Percentiles rank a stretch among this genome's conserved stretches.
These are phyloP conservation scores for Colletotrichum sp. DNA, from an alignment of 2,329 filamentous ascomycete species.

Conservation along the genomic window DNA sequence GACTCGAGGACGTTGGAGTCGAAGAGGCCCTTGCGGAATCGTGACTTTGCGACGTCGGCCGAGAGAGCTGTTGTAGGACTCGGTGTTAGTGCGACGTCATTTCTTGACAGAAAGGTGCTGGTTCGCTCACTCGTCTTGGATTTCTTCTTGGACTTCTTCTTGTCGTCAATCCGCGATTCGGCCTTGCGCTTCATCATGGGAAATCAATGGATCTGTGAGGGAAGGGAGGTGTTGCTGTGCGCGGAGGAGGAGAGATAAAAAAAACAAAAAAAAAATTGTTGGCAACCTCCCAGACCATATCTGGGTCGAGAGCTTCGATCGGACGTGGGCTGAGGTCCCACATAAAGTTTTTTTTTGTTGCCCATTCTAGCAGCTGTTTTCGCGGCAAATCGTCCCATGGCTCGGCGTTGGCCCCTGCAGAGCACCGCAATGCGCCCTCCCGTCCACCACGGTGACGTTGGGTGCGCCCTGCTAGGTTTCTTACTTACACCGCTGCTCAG, in stretches of 20 bases:
- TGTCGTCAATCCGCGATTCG: conserved; percentile 46
- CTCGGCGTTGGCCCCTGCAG: conserved; percentile 4
- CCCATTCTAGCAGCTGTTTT: conserved; percentile 12
- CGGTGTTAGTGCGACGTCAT: conserved; percentile 19
- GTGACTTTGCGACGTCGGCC: conserved; percentile 55
- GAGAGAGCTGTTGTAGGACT: conserved; percentile 43
- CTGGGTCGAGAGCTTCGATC: not conserved
- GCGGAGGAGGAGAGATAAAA: not conserved
- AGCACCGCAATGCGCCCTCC: not conserved
- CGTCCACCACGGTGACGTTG: not conserved
- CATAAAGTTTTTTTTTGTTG: conserved; percentile 12
- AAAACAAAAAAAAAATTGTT: not conserved
- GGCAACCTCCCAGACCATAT: not conserved
- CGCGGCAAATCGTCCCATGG: conserved; percentile 18
- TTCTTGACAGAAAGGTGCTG: not conserved
- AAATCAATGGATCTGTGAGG: not conserved
- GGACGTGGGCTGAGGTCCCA: conserved; percentile 18
- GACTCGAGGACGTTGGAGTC: conserved; percentile 59
- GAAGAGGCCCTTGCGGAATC: conserved; percentile 73
- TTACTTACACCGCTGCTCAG: not conserved
- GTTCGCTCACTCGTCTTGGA: conserved; percentile 54
- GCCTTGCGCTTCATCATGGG: conserved; percentile 66
- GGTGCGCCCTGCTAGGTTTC: not conserved
- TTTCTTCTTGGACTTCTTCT: conserved; percentile 57
- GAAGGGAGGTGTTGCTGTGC: not conserved